Evolutionary conservation across 345 rosid genomes (phyloP).

Genomic region (Aegle marmelos): DNA sequence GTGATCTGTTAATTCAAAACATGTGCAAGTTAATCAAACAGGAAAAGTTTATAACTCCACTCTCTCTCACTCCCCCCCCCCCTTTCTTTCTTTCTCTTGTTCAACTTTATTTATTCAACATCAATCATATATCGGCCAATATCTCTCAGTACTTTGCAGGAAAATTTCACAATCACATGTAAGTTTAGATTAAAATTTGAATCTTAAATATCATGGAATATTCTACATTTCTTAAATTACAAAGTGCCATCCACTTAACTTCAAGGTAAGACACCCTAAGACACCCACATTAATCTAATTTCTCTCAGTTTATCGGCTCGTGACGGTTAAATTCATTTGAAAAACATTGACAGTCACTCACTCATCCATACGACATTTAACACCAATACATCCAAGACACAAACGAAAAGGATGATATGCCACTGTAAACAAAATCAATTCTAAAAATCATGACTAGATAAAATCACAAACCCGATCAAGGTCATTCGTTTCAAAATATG

Average conservation of each 20-base stretch:
- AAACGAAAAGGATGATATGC: neutral
- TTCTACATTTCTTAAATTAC: neutral
- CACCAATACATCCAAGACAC: neutral
- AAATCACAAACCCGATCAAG: conserved; percentile 55
- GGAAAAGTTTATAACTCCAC: neutral
- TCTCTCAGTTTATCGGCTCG: neutral
- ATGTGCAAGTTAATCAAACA: neutral
- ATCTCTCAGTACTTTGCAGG: neutral
- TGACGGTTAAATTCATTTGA: neutral
- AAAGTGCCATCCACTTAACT: neutral
- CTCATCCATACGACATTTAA: neutral
- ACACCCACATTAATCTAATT: neutral
- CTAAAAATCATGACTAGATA: neutral
- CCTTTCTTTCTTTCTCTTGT: neutral
- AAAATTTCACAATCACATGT: neutral
- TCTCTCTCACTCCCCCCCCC: neutral
- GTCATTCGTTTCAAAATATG: conserved; percentile 46
- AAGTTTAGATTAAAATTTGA: neutral
- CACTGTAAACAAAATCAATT: neutral
- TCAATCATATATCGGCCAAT: neutral
- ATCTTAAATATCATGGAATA: too few species aligned
- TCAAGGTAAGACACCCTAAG: neutral
- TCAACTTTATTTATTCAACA: neutral
- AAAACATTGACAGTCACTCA: neutral
- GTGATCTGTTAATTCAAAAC: neutral